Conservation (phyloP, 2,329 filamentous ascomycete genomes). For the Neurospora sp. region DNA sequence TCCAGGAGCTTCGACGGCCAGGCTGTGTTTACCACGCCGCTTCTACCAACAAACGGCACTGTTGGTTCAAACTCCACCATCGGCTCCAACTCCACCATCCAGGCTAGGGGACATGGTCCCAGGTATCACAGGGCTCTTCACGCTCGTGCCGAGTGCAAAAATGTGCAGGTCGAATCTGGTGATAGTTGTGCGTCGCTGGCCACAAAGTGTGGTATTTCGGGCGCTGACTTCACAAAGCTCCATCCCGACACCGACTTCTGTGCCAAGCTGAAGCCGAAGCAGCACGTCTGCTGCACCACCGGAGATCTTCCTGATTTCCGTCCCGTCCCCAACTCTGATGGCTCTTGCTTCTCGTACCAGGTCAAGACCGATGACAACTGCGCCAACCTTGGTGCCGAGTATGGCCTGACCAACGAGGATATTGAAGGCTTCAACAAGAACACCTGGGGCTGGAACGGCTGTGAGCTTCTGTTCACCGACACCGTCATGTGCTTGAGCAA, state of each 20-base stretch:
- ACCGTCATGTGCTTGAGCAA: constrained; percentile 3
- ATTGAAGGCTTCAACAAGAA: constrained; percentile 28
- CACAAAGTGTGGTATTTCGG: constrained; percentile 28
- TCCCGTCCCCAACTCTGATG: constrained; percentile 19
- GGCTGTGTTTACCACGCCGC: constrained; percentile 17
- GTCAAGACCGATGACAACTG: constrained; percentile 27
- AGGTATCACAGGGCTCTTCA: background rate
- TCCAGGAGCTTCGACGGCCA: constrained; percentile 12
- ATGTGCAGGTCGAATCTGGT: constrained; percentile 23
- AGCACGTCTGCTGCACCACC: constrained; percentile 29
- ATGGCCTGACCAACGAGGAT: constrained; percentile 23
- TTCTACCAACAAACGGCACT: background rate
- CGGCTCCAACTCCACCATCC: background rate
- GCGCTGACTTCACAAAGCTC: background rate
- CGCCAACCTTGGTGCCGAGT: constrained; percentile 20
- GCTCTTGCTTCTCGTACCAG: constrained; percentile 28
- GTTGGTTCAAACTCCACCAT: background rate
- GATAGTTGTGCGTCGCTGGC: constrained; percentile 30
- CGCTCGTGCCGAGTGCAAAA: constrained; percentile 15
- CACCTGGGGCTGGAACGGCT: constrained; percentile 29
- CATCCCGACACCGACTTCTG: constrained; percentile 14
- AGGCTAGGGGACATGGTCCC: background rate
- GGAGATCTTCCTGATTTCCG: constrained; percentile 13
- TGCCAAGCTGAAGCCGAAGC: constrained; percentile 16
- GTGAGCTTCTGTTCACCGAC: background rate